Percentiles rank a stretch among this genome's conserved stretches.
Evolutionary conservation across 148 eudicot species (phyloP).

Genomic region (Fagopyrum homotropicum): DNA sequence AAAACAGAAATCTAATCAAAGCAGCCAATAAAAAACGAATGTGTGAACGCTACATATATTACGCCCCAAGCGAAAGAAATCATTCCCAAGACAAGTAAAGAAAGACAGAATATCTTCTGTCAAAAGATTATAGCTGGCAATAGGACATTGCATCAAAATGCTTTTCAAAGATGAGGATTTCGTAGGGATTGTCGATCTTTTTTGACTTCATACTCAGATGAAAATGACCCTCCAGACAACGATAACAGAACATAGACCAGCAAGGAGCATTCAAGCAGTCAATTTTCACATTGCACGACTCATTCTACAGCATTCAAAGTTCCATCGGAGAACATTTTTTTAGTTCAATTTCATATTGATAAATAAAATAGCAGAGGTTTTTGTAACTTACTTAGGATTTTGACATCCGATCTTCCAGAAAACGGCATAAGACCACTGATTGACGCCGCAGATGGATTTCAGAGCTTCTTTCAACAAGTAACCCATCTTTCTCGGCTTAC

Average conservation of each 20-base stretch:
- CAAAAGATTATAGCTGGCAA: constrained; percentile 6
- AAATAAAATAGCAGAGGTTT: background rate
- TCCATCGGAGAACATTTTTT: background rate
- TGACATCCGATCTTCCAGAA: constrained; percentile 93
- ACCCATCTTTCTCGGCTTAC: constrained; percentile 43
- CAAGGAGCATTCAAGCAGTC: constrained; percentile 10
- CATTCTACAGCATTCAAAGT: background rate
- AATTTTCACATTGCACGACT: background rate
- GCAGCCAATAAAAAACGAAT: background rate
- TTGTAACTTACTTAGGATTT: constrained; percentile 73
- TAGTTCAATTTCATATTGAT: background rate
- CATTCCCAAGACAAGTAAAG: constrained; percentile 1
- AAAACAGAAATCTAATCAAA: constrained; percentile 3
- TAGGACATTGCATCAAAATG: background rate
- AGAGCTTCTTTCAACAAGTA: constrained; percentile 80
- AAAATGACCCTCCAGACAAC: constrained; percentile 3
- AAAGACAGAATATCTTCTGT: constrained; percentile 8
- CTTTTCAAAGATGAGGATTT: constrained; percentile 4
- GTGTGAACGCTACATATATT: background rate
- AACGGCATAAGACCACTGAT: constrained; percentile 94
- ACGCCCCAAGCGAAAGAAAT: background rate
- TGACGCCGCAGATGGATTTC: constrained; percentile 81
- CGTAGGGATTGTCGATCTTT: constrained; percentile 1
- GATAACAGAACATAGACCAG: background rate
- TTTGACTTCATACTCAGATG: constrained; percentile 1